These are phyloP conservation scores for Porcisia hertigi DNA, from an alignment of 208 protist species.

Conservation along the genomic window DNA sequence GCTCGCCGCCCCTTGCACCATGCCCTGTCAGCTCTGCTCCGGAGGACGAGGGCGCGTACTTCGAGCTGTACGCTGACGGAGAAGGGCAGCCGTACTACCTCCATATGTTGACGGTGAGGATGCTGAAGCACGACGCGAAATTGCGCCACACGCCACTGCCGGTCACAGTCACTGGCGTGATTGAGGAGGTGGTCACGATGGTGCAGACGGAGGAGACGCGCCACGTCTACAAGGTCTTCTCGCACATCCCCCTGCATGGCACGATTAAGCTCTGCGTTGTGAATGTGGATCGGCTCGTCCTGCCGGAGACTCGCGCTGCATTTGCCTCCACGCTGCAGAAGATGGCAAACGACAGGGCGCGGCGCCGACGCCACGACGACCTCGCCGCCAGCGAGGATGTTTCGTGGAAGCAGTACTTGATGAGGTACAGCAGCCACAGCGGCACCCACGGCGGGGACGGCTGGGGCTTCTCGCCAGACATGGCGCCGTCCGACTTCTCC, in stretches of 20 bases:
- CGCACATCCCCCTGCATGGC: slow-evolving; percentile 79
- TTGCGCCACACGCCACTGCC: slow-evolving; percentile 47
- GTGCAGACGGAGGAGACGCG: slow-evolving; percentile 69
- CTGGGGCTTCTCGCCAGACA: slow-evolving; percentile 27
- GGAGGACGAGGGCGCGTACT: slow-evolving; percentile 15
- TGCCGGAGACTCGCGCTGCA: slow-evolving; percentile 50
- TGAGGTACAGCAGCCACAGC: slow-evolving; percentile 38
- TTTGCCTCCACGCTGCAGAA: slow-evolving; percentile 50
- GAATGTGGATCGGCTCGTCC: slow-evolving; percentile 61
- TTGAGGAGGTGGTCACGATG: slow-evolving; percentile 73
- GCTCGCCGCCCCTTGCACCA: slow-evolving; percentile 46
- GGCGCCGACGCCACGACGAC: slow-evolving; percentile 27
- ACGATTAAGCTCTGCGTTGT: slow-evolving; percentile 78
- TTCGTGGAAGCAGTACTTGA: slow-evolving; percentile 75
- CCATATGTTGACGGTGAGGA: slow-evolving; percentile 78
- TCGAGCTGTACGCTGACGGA: slow-evolving; percentile 77
- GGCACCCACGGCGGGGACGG: slow-evolving; percentile 1
- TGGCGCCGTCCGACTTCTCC: slow-evolving; percentile 50
- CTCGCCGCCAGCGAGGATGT: slow-evolving; percentile 39
- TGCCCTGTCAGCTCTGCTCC: background rate
- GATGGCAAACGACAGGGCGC: slow-evolving; percentile 41
- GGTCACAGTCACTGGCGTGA: slow-evolving; percentile 41
- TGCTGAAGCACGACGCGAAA: slow-evolving; percentile 77
- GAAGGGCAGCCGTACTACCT: slow-evolving; percentile 81
- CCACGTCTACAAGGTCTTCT: slow-evolving; percentile 78